Conservation (phyloP, 202 grass and related monocot species). For the Tripidium arundinaceum region DNA sequence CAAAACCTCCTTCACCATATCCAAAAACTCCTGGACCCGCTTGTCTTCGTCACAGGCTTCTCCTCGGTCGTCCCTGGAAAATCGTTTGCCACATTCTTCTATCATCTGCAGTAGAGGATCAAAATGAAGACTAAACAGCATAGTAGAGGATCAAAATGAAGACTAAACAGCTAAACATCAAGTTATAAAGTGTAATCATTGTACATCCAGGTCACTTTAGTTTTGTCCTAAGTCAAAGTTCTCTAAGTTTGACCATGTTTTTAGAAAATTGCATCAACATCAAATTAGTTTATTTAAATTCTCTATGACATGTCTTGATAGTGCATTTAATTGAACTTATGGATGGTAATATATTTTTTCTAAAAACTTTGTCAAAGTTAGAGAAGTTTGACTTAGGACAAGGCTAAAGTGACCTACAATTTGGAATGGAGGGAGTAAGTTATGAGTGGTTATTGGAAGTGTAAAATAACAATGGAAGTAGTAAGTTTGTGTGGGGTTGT, state of each 20-base stretch:
- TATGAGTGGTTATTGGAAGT: no score
- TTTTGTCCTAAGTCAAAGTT: no score
- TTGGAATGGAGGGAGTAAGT: neutral
- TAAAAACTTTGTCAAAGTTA: neutral
- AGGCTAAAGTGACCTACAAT: neutral
- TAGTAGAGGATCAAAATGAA: neutral
- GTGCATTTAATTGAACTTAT: neutral
- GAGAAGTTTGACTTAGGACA: neutral
- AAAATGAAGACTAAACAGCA: no score
- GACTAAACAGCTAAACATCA: neutral
- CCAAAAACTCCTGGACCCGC: no score
- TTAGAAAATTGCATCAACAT: neutral
- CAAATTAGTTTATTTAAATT: neutral
- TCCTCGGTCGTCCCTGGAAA: slow-evolving; percentile 29
- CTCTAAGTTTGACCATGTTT: no score
- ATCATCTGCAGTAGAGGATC: slow-evolving; percentile 22
- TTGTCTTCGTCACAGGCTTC: neutral
- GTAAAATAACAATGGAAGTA: no score
- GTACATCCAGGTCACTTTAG: no score
- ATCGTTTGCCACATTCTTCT: slow-evolving; percentile 43
- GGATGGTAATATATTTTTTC: neutral
- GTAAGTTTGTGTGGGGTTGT: no score
- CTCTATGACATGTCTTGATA: neutral
- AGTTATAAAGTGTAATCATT: no score
- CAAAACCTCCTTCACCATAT: slow-evolving; percentile 28